Conservation (phyloP, 345 rosid genomes). For the Odontarrhena argentea region DNA sequence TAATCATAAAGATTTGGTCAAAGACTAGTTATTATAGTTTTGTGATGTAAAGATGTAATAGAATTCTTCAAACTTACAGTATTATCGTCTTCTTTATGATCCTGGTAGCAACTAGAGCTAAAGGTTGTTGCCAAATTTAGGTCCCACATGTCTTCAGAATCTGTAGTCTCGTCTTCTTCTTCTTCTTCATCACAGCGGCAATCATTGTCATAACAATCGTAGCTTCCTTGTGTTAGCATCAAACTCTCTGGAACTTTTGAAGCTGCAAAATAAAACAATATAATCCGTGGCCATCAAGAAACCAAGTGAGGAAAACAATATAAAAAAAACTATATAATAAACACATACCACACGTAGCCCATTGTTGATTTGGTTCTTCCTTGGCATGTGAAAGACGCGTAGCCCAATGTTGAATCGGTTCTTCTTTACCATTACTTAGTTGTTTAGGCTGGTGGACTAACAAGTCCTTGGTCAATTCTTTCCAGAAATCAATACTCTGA, state of each 20-base stretch:
- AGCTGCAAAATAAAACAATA: slow-evolving; percentile 10
- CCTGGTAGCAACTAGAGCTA: not conserved
- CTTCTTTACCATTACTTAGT: slow-evolving; percentile 17
- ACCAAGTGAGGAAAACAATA: slow-evolving; percentile 4
- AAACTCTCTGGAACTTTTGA: slow-evolving; percentile 10
- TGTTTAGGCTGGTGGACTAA: slow-evolving; percentile 6
- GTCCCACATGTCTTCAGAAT: not conserved
- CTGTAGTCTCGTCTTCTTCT: not conserved
- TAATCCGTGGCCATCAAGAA: slow-evolving; percentile 25
- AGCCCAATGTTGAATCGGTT: slow-evolving; percentile 22
- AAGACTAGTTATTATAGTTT: not conserved
- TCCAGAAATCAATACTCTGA: slow-evolving; percentile 30
- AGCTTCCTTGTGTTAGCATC: slow-evolving; percentile 6
- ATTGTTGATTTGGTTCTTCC: slow-evolving; percentile 12
- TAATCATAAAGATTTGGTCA: slow-evolving; percentile 11
- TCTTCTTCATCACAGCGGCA: not conserved
- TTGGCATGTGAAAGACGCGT: not conserved
- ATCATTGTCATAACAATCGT: not conserved
- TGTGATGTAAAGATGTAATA: not conserved
- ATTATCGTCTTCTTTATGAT: slow-evolving; percentile 3
- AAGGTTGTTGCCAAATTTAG: not conserved
- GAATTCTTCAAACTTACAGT: not conserved
- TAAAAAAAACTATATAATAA: not conserved
- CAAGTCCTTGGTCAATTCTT: slow-evolving; percentile 19
- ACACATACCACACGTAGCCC: slow-evolving; percentile 28